Base-by-base conservation (phyloP, 345 rosid species). In the Microthlaspi erraticum region DNA sequence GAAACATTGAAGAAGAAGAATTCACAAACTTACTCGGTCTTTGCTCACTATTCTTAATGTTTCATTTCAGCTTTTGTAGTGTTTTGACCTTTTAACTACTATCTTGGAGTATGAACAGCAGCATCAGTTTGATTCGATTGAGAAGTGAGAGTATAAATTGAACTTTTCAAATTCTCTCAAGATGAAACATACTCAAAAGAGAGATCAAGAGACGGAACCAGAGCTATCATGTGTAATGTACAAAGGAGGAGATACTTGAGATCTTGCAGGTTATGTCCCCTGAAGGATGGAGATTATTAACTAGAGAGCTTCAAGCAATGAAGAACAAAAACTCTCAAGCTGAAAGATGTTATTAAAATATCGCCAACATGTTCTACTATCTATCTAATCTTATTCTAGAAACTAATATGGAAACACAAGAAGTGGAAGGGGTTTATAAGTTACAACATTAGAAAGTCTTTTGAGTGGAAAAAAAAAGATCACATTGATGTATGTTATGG, bases 361-460 rank as follows among this genome's bases (percentile, higher is more conserved):
- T 13, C 0, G 17, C 55, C 70, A 26, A 23, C 55, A 42, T 32
- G 55, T 53, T 53, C 75, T 10, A 33, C 14, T 33, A 52, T 46
- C 14, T 33, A 52, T 46, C 74, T 70, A 51, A 18, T 61, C 26
- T 32, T 71, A 42, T 62, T 42, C 68, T 52, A 71, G 5, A 71
- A 19, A 19, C 70, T 44, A 46, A 56, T 51, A 64, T 5, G 49
- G 51, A 72, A 72, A 10, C 51, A 56, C 16, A 72, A 55, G 65
- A 45, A 56, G 26, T 26, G 4, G 4, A 26, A 26, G 5, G 26
- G 17, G 19, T 49, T 59, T 50, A 59, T 11, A 45, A 49, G 77
- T 41, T 74, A 33, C 77, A 58, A 58, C 72, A 66, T 39, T 19
- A 42, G 60, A 66, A 57, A 57, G 31, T 23, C 46, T 29, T 20